A percentile compares a stretch with the other conserved stretches of the same genome.
Evolutionary conservation across 176 grass and related monocot genomes (phyloP).

Genomic region (Calamus simplicifolius): DNA sequence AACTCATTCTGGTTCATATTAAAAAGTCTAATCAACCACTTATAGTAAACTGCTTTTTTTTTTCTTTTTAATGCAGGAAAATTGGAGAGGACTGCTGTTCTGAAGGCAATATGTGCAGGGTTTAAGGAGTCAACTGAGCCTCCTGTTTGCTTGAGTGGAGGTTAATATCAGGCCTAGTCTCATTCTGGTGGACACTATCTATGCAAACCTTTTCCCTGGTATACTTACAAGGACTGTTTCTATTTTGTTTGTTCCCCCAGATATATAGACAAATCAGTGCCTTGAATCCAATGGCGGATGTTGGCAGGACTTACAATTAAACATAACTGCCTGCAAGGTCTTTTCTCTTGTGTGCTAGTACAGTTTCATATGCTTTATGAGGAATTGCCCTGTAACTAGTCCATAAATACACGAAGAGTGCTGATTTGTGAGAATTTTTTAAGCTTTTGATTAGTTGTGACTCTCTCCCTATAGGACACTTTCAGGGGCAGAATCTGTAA

Average conservation of each 20-base stretch:
- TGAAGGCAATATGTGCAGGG: constrained; percentile 9
- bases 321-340: constrained; percentile 78
- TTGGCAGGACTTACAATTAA: constrained; percentile 47
- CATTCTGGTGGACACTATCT: too few relatives aligned
- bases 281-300: constrained; percentile 65
- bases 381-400: too few relatives aligned
- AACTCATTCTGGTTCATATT: too few relatives aligned
- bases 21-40: too few relatives aligned
- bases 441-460: too few relatives aligned
- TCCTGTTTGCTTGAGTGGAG: constrained; percentile 1
- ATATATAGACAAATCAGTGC: constrained; percentile 73
- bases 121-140: constrained; percentile 4
- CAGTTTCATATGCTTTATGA: too few relatives aligned
- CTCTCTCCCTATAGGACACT: constrained; percentile 45
- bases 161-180: neutral
- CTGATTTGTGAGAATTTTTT: too few relatives aligned
- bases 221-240: too few relatives aligned
- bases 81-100: constrained; percentile 1
- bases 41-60: neutral
- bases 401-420: too few relatives aligned
- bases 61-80: neutral
- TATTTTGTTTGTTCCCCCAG: constrained; percentile 13
- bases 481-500: constrained; percentile 77
- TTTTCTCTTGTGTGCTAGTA: neutral
- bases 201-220: too few relatives aligned